Conservation (phyloP, 2,329 filamentous ascomycete genomes). For the Aspergillus uvarum region DNA sequence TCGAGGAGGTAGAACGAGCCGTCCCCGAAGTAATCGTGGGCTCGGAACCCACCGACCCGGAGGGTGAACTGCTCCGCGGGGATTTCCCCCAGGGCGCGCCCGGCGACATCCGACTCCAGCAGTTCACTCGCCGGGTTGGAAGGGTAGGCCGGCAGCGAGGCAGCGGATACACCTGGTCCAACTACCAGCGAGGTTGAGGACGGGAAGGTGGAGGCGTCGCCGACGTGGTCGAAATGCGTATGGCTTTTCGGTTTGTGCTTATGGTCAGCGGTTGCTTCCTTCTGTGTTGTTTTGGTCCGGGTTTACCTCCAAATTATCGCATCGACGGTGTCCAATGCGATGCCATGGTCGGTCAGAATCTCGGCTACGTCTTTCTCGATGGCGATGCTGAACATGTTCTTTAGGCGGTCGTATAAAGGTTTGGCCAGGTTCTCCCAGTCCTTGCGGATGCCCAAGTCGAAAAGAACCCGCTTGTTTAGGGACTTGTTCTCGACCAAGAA, state of each 20-base stretch:
- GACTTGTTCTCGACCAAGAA: conserved; percentile 28
- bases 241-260: conserved; percentile 15
- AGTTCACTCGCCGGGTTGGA: conserved; percentile 13
- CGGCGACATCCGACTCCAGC: conserved; percentile 11
- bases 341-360: not conserved
- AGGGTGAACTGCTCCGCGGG: conserved; percentile 5
- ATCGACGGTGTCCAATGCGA: not conserved
- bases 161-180: conserved; percentile 21
- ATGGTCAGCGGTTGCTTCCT: not conserved
- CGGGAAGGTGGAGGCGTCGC: conserved; percentile 47
- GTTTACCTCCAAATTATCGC: conserved; percentile 4
- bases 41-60: conserved; percentile 35
- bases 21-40: conserved; percentile 56
- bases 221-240: conserved; percentile 45
- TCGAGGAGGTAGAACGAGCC: conserved; percentile 56
- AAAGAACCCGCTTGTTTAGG: conserved; percentile 43
- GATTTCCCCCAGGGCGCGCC: conserved; percentile 20
- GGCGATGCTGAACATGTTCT: not conserved
- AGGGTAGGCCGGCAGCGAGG: conserved; percentile 21
- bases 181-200: conserved; percentile 35
- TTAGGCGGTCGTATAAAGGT: not conserved
- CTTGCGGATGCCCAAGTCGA: conserved; percentile 50
- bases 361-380: conserved; percentile 5
- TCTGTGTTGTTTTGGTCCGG: not conserved
- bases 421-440: conserved; percentile 46